Base-by-base conservation (phyloP, 2,329 filamentous ascomycete species). In the Cordyceps tenuipes region DNA sequence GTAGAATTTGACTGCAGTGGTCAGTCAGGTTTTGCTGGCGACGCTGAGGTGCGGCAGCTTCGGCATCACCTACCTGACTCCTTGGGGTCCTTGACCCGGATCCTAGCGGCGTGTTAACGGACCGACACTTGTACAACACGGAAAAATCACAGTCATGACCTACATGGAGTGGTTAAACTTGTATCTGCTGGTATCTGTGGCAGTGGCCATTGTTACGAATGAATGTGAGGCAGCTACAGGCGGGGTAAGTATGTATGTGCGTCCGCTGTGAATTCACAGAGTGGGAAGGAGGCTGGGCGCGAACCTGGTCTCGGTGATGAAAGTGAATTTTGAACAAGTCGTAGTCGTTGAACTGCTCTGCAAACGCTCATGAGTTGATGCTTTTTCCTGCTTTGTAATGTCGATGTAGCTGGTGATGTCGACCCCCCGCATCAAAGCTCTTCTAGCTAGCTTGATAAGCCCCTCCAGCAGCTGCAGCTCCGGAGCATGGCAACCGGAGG, bases 51-150 rank as follows among this genome's bases (percentile, higher is more conserved):
- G 21, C 19, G 23, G 34, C 43, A 48, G 13, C 53, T 41, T 7
- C 10, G 48, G 39, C 12, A 2, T 5, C 41, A 70, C 76, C 52
- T 77, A 88, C 87, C 76, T 44, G 88, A 91, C 71, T 81, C 84
- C 76, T 92, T 87, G 12, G 93, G 93, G 76, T 99, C 91, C 76
- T 97, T 97, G 71, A 97, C 89, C 73, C 93, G 88, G 72, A 96
- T 80, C 90, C 90, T 94, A 64, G 9, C 4, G 56, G 31, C 58
- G 60, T 7, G 56, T 64, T 36, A 68, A 57, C n/a, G 62, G 63
- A 50, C 58, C 62, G 63, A 49, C 57, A 6, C 26, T 15, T n/a
- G 9, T 23, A 34, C 3, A n/a, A 5, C 31, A 23, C 3, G 23
- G 34, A 1, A 13, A 13, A 5, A 39, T 10, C 5, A 39, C 15